phyloP scores from a whole-genome alignment of 345 rosid species.

The Isatis tinctoria region DNA sequence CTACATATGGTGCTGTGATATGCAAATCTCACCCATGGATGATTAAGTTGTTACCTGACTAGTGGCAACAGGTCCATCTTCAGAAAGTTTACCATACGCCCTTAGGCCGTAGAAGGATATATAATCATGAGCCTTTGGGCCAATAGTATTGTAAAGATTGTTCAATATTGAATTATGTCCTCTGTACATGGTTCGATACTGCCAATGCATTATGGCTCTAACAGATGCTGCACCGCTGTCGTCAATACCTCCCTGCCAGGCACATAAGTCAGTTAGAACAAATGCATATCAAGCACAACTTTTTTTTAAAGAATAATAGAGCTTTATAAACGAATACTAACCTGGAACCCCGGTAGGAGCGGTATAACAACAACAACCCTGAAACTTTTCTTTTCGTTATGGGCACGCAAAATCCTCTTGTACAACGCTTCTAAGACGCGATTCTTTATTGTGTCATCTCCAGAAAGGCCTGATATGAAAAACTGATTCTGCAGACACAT shows the following conservation, averaged over 20 bases:
- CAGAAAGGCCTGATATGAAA: conserved; percentile 98
- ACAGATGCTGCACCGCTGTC: conserved; percentile 98
- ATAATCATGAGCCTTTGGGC: conserved; percentile 69
- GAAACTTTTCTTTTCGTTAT: conserved; percentile 77
- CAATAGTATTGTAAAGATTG: conserved; percentile 67
- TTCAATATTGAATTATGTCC: conserved; percentile 89
- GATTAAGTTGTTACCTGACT: conserved; percentile 64
- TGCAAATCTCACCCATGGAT: not conserved
- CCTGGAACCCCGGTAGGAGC: conserved; percentile 98
- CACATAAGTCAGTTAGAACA: conserved; percentile 5
- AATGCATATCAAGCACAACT: not conserved
- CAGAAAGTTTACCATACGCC: conserved; percentile 74
- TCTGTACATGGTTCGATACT: conserved; percentile 92
- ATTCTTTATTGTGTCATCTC: conserved; percentile 77
- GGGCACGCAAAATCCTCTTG: conserved; percentile 77
- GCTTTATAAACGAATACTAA: conserved; percentile 15
- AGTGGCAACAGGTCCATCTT: conserved; percentile 84
- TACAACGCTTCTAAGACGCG: conserved; percentile 89
- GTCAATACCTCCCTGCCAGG: conserved; percentile 87
- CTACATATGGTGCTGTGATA: not conserved
- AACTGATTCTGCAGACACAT: conserved; percentile 88
- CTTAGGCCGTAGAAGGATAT: conserved; percentile 96
- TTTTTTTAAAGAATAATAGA: not conserved
- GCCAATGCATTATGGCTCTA: conserved; percentile 99
- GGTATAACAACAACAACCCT: conserved; percentile 92